Conservation (phyloP, 768 basidiomycete genomes). For the Ramaria sp. region DNA sequence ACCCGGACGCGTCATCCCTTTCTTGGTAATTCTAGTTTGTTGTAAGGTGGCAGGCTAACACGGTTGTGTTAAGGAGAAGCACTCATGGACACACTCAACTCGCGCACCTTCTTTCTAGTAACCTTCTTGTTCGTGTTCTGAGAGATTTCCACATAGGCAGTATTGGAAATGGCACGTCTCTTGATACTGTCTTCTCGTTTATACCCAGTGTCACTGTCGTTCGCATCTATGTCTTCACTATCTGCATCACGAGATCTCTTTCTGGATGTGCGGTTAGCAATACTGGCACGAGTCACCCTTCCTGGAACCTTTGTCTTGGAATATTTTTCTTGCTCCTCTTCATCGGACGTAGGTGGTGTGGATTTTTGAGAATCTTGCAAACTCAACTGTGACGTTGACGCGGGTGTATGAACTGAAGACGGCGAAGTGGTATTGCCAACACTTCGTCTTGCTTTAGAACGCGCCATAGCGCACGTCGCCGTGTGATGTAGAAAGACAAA, state of each 20-base stretch:
- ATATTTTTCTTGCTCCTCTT: neutral
- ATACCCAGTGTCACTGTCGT: neutral
- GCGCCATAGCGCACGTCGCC: neutral
- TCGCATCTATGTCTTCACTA: constrained; percentile 4
- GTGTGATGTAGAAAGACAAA: neutral
- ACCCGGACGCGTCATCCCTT: neutral
- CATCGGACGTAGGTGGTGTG: constrained; percentile 5
- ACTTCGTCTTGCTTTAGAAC: neutral
- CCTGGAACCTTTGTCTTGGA: neutral
- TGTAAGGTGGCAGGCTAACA: neutral
- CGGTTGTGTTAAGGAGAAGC: neutral
- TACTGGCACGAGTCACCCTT: neutral
- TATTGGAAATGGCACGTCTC: neutral
- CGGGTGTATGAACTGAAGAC: neutral
- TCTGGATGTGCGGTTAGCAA: neutral
- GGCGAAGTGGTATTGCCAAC: neutral
- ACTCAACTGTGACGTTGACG: constrained; percentile 6
- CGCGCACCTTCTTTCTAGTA: neutral
- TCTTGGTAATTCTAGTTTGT: neutral
- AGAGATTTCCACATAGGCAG: constrained; percentile 1
- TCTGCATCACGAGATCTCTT: constrained; percentile 1
- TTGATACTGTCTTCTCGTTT: neutral
- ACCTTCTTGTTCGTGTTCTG: neutral
- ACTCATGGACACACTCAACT: neutral
- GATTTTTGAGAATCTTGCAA: neutral